Percentiles rank a stretch among this genome's conserved stretches.
Evolutionary conservation across 208 protist species (phyloP).

Genomic region (Crithidia acanthocephali): DNA sequence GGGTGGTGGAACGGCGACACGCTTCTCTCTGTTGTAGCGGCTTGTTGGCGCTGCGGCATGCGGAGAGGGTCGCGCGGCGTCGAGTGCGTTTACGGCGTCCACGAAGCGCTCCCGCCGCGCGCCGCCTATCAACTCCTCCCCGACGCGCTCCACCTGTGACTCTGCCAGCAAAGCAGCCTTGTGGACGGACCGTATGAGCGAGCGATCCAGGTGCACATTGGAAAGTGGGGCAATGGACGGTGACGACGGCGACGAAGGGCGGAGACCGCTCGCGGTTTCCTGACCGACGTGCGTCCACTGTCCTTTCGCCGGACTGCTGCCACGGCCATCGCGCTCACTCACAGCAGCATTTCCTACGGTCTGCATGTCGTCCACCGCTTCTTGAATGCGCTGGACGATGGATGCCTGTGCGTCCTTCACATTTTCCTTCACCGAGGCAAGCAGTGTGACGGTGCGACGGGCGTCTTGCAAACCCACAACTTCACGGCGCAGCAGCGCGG

Average conservation of each 20-base stretch:
- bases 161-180: conserved; percentile 56
- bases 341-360: background rate
- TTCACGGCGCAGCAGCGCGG: conserved; percentile 12
- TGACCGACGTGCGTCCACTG: background rate
- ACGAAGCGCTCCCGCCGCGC: background rate
- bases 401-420: conserved; percentile 7
- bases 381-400: background rate
- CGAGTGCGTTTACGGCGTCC: background rate
- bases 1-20: background rate
- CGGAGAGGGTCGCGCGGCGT: background rate
- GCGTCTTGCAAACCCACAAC: conserved; percentile 15
- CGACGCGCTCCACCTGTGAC: conserved; percentile 46
- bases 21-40: background rate
- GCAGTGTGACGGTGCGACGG: conserved; percentile 1
- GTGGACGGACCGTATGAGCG: conserved; percentile 48
- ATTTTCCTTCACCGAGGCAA: conserved; percentile 1
- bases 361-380: conserved; percentile 14
- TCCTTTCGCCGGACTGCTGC: background rate
- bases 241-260: background rate
- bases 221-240: background rate
- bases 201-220: background rate
- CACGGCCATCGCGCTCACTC: background rate
- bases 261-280: background rate
- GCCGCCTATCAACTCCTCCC: conserved; percentile 4
- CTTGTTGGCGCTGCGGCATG: background rate